A percentile compares a stretch with the other conserved stretches of the same genome.
Evolutionary conservation across 2,329 filamentous ascomycete genomes (phyloP).

Genomic region (Elsinoe ampelina): DNA sequence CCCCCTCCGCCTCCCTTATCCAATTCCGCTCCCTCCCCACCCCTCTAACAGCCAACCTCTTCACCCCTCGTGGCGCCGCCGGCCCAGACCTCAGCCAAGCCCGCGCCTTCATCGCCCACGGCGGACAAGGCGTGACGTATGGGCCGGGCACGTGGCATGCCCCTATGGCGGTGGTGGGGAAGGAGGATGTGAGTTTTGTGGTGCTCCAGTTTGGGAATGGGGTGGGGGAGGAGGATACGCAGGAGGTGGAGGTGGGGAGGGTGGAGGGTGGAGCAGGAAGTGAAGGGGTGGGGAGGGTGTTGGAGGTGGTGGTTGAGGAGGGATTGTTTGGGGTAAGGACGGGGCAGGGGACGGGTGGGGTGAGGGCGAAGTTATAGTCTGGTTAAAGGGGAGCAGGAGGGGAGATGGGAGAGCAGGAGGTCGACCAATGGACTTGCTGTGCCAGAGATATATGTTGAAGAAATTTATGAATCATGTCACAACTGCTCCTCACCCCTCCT

Average conservation of each 20-base stretch:
- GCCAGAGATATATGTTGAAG: not conserved
- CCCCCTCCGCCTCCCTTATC: not conserved
- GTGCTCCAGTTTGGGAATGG: slow-evolving; percentile 86
- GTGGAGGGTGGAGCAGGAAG: slow-evolving; percentile 23
- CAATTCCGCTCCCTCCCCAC: slow-evolving; percentile 11
- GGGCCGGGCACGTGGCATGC: slow-evolving; percentile 90
- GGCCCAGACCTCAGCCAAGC: slow-evolving; percentile 64
- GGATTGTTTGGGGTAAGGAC: slow-evolving; percentile 12
- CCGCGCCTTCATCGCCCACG: slow-evolving; percentile 68
- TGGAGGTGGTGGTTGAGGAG: slow-evolving; percentile 25
- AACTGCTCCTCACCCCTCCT: too few species aligned
- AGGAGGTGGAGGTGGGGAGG: slow-evolving; percentile 54
- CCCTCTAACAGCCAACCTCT: slow-evolving; percentile 23
- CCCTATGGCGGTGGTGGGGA: slow-evolving; percentile 82
- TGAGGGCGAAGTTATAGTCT: slow-evolving; percentile 10
- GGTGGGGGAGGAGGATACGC: slow-evolving; percentile 73
- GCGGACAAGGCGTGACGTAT: slow-evolving; percentile 81
- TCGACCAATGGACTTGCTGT: too few species aligned
- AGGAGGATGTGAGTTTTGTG: slow-evolving; percentile 66
- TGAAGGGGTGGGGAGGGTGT: slow-evolving; percentile 24
- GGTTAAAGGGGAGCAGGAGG: not conserved
- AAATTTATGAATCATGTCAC: too few species aligned
- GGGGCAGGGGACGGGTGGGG: not conserved
- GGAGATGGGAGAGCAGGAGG: too few species aligned
- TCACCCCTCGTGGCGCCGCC: slow-evolving; percentile 34